A percentile compares a stretch with the other conserved stretches of the same genome.
Evolutionary conservation across 1,284 basidiomycete genomes (phyloP).

Genomic region (Trichosporon sp.): DNA sequence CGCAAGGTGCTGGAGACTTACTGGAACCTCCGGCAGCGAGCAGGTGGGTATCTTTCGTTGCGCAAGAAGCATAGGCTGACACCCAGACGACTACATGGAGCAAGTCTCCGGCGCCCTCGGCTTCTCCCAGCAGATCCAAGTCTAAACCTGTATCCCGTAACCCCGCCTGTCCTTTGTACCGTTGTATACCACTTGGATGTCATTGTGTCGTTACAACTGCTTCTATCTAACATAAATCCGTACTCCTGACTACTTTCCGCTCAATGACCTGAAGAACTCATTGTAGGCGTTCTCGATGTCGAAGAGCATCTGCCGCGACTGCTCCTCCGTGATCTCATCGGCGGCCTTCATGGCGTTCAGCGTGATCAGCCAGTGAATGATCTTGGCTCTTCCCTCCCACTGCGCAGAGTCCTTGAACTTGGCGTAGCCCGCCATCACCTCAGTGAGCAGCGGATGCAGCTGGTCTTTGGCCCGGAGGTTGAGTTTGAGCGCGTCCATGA

Average conservation of each 20-base stretch:
- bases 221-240: background rate
- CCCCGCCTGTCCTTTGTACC: background rate
- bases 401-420: constrained; percentile 88
- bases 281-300: constrained; percentile 96
- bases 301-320: constrained; percentile 86
- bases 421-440: constrained; percentile 86
- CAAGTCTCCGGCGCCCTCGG: constrained; percentile 13
- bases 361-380: constrained; percentile 93
- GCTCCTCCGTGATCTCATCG: constrained; percentile 93
- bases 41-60: constrained; percentile 56
- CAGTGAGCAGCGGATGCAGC: constrained; percentile 88
- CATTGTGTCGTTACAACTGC: background rate
- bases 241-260: constrained; percentile 10
- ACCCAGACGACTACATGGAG: constrained; percentile 46
- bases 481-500: constrained; percentile 95
- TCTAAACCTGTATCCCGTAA: background rate
- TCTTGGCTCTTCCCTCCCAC: constrained; percentile 88
- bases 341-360: constrained; percentile 96
- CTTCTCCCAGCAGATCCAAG: constrained; percentile 38
- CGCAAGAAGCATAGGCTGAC: constrained; percentile 2
- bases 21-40: constrained; percentile 70
- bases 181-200: background rate
- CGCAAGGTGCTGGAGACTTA: constrained; percentile 73
- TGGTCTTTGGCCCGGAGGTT: constrained; percentile 93
- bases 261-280: constrained; percentile 84